Evolutionary conservation across 495 filamentous ascomycete genomes (phyloP), one percentile per base, ranked within the genome.

Genomic region (Terfezia boudieri): DNA sequence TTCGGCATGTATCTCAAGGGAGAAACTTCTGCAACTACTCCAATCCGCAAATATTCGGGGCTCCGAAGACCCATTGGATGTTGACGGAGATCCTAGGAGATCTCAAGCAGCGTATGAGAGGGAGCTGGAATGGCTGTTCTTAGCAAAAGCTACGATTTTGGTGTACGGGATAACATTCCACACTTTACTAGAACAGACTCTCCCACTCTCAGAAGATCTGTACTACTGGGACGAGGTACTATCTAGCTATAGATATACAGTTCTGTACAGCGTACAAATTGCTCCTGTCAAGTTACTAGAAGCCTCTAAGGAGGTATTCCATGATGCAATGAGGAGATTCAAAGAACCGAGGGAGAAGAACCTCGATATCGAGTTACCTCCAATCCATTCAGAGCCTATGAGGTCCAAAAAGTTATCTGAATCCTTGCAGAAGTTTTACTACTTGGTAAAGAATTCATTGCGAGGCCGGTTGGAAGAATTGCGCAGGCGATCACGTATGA

Each of bases 141-240:
- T 86, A 9, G 80, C 79, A 61, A 98, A 95, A 66, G 87, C 86
- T 2, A 81, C 87, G 0, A 74, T 83, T 23, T 88, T 93, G 62
- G 78, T 78, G 0, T 87, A 93, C 57, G 89, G 90, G 0, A 64
- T 84, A 16, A 69, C 88, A 14, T 67, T 95, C 57, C 75, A 78
- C 57, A 74, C 73, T 0, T 70, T 96, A 2, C 68, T 94, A 6
- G 78, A 86, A 35, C 80, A 86, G 57, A 86, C 84, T 14, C 76
- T 90, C n/a, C 76, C 78, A 0, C 60, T 98, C 9, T 79, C 76
- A 53, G 79, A 90, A 46, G 85, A 95, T 61, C 81, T 92, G 38
- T 82, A 77, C 68, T 96, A 96, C 63, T 98, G 90, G 90, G 83
- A 93, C 56, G 78, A 86, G 54, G 73, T 94, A 1, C 67, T 90